phyloP scores from a whole-genome alignment of 371 early-diverging fungal genomes.

The Mortierella sp. region DNA sequence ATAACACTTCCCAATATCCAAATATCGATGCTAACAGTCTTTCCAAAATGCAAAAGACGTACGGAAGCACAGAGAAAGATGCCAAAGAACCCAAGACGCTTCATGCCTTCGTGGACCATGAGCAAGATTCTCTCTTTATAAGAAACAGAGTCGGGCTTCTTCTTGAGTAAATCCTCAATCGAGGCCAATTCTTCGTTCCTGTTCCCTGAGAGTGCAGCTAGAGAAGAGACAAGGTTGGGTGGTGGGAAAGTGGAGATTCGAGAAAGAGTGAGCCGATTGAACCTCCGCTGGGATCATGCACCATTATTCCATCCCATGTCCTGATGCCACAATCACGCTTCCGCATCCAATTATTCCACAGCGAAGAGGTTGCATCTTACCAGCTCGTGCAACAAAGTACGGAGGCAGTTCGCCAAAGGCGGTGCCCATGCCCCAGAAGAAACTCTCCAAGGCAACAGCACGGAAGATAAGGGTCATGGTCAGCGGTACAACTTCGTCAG shows the following conservation, averaged over 20 bases:
- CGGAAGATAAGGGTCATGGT: slow-evolving; percentile 70
- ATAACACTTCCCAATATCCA: background rate
- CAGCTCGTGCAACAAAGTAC: slow-evolving; percentile 93
- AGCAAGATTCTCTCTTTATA: slow-evolving; percentile 74
- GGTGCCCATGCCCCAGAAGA: slow-evolving; percentile 94
- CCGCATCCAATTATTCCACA: background rate
- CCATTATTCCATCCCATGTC: background rate
- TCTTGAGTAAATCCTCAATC: slow-evolving; percentile 68
- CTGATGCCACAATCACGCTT: background rate
- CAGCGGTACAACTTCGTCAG: slow-evolving; percentile 50
- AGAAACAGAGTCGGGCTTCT: slow-evolving; percentile 59
- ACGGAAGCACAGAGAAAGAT: slow-evolving; percentile 92
- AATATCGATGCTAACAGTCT: background rate
- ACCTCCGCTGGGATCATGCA: background rate
- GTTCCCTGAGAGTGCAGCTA: slow-evolving; percentile 80
- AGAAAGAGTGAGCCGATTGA: background rate
- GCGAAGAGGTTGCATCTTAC: slow-evolving; percentile 53
- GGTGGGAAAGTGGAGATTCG: background rate
- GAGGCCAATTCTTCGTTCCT: slow-evolving; percentile 72
- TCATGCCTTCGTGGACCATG: slow-evolving; percentile 74
- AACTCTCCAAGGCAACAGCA: slow-evolving; percentile 82
- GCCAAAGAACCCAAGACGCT: slow-evolving; percentile 86
- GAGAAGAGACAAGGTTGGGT: background rate
- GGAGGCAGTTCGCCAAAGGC: slow-evolving; percentile 94
- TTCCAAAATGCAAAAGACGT: slow-evolving; percentile 22